Percentiles rank a stretch among this genome's conserved stretches.
These are phyloP conservation scores for Conoideocrella luteorostrata DNA, from an alignment of 2,329 filamentous ascomycete species.

Conservation along the genomic window DNA sequence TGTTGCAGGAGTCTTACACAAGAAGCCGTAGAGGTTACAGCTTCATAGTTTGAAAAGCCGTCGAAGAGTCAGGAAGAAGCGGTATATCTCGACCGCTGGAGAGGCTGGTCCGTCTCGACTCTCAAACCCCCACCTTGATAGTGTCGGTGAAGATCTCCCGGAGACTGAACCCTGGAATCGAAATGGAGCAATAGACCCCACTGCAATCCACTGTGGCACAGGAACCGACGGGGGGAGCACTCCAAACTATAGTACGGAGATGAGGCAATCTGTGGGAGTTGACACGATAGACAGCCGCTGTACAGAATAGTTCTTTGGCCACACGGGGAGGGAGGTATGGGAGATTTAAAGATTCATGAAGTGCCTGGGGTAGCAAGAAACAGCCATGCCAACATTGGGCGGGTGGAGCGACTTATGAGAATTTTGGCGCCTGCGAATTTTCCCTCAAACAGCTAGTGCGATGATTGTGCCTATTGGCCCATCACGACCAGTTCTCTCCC, in stretches of 20 bases:
- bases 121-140: slow-evolving; percentile 7
- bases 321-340: background rate
- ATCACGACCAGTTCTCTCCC: background rate
- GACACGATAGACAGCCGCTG: background rate
- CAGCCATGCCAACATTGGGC: too few species aligned
- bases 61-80: background rate
- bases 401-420: background rate
- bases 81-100: slow-evolving; percentile 4
- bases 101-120: background rate
- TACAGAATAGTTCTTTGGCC: background rate
- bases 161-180: slow-evolving; percentile 3
- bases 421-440: background rate
- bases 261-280: background rate
- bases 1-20: slow-evolving; percentile 46
- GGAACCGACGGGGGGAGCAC: background rate
- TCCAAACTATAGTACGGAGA: background rate
- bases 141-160: slow-evolving; percentile 14
- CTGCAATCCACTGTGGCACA: slow-evolving; percentile 9
- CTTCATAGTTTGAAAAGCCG: background rate
- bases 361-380: background rate
- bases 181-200: slow-evolving; percentile 10
- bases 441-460: background rate
- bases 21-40: background rate
- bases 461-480: background rate
- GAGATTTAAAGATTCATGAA: slow-evolving; percentile 1